phyloP scores from a whole-genome alignment of 140 eudicot species.

The Anethum foeniculum region DNA sequence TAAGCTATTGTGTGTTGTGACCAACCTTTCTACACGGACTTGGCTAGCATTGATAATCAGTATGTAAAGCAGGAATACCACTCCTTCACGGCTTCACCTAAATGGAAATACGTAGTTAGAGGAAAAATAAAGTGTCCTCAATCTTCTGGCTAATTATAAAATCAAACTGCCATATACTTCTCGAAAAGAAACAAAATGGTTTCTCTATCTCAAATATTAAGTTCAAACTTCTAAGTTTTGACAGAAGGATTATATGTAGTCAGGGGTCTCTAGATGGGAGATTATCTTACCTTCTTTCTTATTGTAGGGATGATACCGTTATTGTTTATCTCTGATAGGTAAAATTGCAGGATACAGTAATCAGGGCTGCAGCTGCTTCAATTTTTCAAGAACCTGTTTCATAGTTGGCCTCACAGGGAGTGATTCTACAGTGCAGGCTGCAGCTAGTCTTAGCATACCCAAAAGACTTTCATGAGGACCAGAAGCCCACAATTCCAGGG shows the following conservation, averaged over 20 bases:
- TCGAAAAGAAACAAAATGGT: background rate
- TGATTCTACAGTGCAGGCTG: slow-evolving; percentile 21
- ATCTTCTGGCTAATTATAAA: background rate
- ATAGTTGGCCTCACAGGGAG: slow-evolving; percentile 17
- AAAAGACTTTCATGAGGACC: slow-evolving; percentile 13
- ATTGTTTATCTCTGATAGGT: background rate
- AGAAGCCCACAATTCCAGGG: slow-evolving; percentile 11
- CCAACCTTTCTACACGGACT: background rate
- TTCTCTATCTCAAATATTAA: background rate
- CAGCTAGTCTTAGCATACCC: slow-evolving; percentile 17
- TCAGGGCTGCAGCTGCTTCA: slow-evolving; percentile 17
- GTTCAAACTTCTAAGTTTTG: background rate
- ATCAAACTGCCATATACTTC: background rate
- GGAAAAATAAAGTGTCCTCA: background rate
- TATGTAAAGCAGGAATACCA: background rate
- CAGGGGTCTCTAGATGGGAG: background rate
- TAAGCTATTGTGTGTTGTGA: background rate
- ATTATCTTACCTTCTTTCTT: background rate
- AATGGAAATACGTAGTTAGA: background rate
- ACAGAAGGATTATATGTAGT: background rate
- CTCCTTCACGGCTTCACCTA: background rate
- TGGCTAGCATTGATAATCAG: background rate
- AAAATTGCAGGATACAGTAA: background rate
- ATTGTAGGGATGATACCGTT: background rate
- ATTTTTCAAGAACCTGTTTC: slow-evolving; percentile 17